Evolutionary conservation across 2,329 filamentous ascomycete species (phyloP), one percentile per base, ranked within the genome.

Genomic region (Epichloe uncinata): DNA sequence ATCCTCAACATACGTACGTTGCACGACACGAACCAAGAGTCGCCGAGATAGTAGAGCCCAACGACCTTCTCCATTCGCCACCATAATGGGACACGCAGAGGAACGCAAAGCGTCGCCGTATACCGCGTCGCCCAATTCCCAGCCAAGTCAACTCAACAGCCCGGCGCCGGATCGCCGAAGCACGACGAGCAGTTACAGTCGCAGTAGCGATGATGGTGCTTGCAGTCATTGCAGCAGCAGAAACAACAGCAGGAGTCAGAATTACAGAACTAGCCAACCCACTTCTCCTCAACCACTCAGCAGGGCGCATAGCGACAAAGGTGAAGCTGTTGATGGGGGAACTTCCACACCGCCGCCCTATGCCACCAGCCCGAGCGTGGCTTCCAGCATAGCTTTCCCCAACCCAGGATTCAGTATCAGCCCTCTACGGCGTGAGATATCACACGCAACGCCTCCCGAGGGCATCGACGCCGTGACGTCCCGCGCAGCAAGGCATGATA

Each of bases 401-500:
- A 60, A 57, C 37, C 57, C 60, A 46, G 57, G 58, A 38, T 41
- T 33, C 34, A 41, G 48, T 42, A 48, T 63, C 51, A 65, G 63
- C 52, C 63, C 63, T 12, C 55, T 66, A 35, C 58, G 59, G 37
- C 63, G 58, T 33, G 60, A 64, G 45, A 35, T 61, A 30, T 53
- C 53, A 2, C 52, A 40, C 13, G 47, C 49, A 22, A 58, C 52
- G 5, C 42, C 40, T 8, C 48, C 41, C 42, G 44, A 49, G 20
- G 50, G 46, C 11, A 41, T 45, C 18, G 53, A 53, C 36, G 43
- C 35, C 15, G 47, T 48, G 6, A 55, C 59, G 2, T 59, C 61
- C 20, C 58, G 60, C 20, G 57, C 57, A 12, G 56, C 64, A 58
- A 68, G 66, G 50, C 68, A 75, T 53, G 67, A 71, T 22, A 67